Conservation (phyloP, 2,329 filamentous ascomycete species). For the Colletotrichum gloeosporioides region DNA sequence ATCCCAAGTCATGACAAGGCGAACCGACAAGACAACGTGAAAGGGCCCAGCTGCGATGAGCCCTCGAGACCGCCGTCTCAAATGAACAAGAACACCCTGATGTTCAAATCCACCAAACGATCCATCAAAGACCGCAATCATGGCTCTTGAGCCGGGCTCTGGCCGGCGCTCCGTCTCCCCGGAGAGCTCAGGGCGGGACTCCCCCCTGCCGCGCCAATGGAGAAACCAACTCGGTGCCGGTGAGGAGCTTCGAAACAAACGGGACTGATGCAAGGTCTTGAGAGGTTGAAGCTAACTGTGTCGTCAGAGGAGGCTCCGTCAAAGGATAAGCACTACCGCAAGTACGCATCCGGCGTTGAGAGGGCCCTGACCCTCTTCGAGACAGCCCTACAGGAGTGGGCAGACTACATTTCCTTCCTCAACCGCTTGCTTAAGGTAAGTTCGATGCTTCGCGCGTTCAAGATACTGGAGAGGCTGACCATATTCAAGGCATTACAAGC, state of each 20-base stretch:
- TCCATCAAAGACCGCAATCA: slow-evolving; percentile 38
- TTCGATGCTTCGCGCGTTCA: neutral
- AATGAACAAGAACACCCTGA: slow-evolving; percentile 3
- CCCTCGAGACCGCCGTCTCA: slow-evolving; percentile 19
- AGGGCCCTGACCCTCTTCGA: slow-evolving; percentile 90
- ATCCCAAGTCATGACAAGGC: slow-evolving; percentile 21
- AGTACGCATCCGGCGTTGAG: slow-evolving; percentile 89
- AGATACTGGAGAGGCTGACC: neutral
- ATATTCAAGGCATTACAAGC: slow-evolving; percentile 79
- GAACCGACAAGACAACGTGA: neutral
- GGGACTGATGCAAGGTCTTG: neutral
- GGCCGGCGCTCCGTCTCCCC: slow-evolving; percentile 71
- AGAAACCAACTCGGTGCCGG: slow-evolving; percentile 79
- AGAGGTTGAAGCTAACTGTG: neutral
- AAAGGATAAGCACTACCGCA: slow-evolving; percentile 76
- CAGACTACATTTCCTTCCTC: slow-evolving; percentile 97
- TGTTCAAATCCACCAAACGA: slow-evolving; percentile 15
- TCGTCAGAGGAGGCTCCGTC: slow-evolving; percentile 56
- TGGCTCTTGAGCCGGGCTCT: slow-evolving; percentile 68
- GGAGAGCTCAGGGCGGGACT: slow-evolving; percentile 82
- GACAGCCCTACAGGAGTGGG: slow-evolving; percentile 95
- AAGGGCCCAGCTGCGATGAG: slow-evolving; percentile 29
- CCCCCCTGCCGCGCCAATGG: slow-evolving; percentile 77
- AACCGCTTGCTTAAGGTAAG: slow-evolving; percentile 86
- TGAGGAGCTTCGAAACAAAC: slow-evolving; percentile 47